Evolutionary conservation across 495 filamentous ascomycete genomes (phyloP).

Genomic region (Daldinia concentrica): DNA sequence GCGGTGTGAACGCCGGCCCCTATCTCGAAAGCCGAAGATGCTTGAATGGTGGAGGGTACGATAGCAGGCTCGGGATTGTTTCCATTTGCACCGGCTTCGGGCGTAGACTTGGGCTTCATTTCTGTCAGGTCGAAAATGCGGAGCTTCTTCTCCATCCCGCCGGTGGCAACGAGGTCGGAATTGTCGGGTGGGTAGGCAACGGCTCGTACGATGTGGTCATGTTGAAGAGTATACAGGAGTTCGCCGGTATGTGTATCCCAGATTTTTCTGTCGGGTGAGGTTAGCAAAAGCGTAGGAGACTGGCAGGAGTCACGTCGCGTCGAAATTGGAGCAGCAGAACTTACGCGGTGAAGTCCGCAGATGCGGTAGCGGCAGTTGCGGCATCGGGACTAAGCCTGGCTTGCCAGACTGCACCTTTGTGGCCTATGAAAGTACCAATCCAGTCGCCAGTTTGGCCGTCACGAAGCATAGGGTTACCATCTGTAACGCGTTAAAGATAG

Average conservation of each 20-base stretch:
- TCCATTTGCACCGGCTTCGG: constrained; percentile 34
- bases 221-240: constrained; percentile 84
- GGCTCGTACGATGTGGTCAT: constrained; percentile 93
- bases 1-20: constrained; percentile 82
- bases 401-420: constrained; percentile 98
- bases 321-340: constrained; percentile 39
- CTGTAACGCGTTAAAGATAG: constrained; percentile 54
- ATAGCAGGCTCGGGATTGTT: constrained; percentile 35
- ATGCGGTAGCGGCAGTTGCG: constrained; percentile 86
- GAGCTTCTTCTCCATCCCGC: constrained; percentile 94
- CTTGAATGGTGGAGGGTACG: constrained; percentile 51
- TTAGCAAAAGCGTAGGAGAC: constrained; percentile 15
- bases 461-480: constrained; percentile 97
- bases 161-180: constrained; percentile 82
- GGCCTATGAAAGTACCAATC: constrained; percentile 98
- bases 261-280: constrained; percentile 70
- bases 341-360: constrained; percentile 95
- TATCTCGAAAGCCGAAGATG: constrained; percentile 79
- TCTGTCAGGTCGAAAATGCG: constrained; percentile 87
- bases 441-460: constrained; percentile 97
- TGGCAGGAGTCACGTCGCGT: not conserved
- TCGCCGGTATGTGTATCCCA: constrained; percentile 98
- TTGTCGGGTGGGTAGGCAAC: constrained; percentile 88
- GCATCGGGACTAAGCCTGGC: constrained; percentile 89
- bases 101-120: constrained; percentile 43